A percentile compares a stretch with the other conserved stretches of the same genome.
Evolutionary conservation across 2,329 filamentous ascomycete species (phyloP).

Genomic region (Ophiostoma sp.): DNA sequence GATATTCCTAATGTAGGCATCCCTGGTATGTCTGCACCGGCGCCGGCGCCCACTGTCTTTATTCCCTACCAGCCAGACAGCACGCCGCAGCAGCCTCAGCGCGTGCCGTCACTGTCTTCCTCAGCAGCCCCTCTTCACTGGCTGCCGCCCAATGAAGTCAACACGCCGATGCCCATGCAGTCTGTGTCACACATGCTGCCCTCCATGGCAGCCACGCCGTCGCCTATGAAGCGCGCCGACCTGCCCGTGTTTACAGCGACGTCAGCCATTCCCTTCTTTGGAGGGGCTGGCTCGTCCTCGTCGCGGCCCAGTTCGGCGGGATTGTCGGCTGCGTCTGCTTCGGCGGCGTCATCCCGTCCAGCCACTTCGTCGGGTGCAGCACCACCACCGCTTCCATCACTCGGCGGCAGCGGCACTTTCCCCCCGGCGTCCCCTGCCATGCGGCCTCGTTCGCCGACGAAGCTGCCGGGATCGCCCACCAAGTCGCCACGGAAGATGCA

Average conservation of each 20-base stretch:
- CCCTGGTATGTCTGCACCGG: neutral
- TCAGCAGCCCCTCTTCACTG: conserved; percentile 45
- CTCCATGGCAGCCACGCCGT: conserved; percentile 36
- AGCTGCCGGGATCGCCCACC: conserved; percentile 11
- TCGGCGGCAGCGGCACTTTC: too few relatives aligned
- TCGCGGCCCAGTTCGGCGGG: conserved; percentile 18
- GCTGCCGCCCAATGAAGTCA: conserved; percentile 49
- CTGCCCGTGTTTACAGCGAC: conserved; percentile 45
- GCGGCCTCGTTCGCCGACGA: neutral
- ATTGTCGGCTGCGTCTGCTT: conserved; percentile 1
- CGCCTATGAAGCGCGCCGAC: conserved; percentile 41
- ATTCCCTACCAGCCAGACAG: conserved; percentile 59
- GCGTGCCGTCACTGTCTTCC: conserved; percentile 31
- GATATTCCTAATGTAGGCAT: neutral
- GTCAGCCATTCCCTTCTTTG: conserved; percentile 52
- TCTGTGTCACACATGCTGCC: neutral
- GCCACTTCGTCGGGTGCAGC: conserved; percentile 1
- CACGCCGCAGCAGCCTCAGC: conserved; percentile 33
- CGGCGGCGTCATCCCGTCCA: conserved; percentile 4
- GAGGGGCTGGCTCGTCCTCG: neutral
- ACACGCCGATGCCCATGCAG: conserved; percentile 18
- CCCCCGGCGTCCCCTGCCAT: neutral
- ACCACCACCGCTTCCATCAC: neutral
- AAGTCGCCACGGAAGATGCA: conserved; percentile 8
- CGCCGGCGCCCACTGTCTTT: conserved; percentile 45